Evolutionary conservation across 2,329 filamentous ascomycete species (phyloP).

Genomic region (Periconia sp.): DNA sequence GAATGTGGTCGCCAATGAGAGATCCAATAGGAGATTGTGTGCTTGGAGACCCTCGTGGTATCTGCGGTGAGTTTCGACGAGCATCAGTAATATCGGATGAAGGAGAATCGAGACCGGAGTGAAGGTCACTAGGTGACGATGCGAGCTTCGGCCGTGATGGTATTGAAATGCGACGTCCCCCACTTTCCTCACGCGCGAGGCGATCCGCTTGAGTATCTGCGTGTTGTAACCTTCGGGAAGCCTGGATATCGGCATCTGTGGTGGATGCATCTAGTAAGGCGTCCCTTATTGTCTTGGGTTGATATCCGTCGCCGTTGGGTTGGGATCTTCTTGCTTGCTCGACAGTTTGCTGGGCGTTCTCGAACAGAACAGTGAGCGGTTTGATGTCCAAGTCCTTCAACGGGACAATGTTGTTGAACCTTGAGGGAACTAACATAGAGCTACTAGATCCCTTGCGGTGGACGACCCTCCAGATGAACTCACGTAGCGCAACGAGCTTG

Average conservation of each 20-base stretch:
- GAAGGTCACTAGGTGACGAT: constrained; percentile 20
- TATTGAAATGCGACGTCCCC: constrained; percentile 23
- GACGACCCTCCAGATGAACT: constrained; percentile 89
- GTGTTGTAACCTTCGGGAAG: constrained; percentile 50
- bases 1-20: constrained; percentile 37
- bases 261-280: constrained; percentile 91
- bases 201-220: constrained; percentile 49
- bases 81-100: constrained; percentile 38
- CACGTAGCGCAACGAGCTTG: constrained; percentile 83
- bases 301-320: constrained; percentile 42
- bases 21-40: constrained; percentile 40
- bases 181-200: constrained; percentile 30
- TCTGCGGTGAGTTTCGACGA: constrained; percentile 40
- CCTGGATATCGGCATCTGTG: constrained; percentile 74
- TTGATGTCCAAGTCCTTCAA: constrained; percentile 78
- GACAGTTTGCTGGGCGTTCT: constrained; percentile 60
- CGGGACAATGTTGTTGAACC: constrained; percentile 72
- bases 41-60: constrained; percentile 30
- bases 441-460: constrained; percentile 69
- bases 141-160: constrained; percentile 27
- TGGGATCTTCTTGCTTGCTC: constrained; percentile 39
- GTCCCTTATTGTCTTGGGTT: constrained; percentile 82
- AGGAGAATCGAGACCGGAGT: constrained; percentile 28
- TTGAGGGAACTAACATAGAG: constrained; percentile 47
- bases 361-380: constrained; percentile 90